Evolutionary conservation across 2,329 filamentous ascomycete species (phyloP).

Genomic region (Zasmidium citrigriseum): DNA sequence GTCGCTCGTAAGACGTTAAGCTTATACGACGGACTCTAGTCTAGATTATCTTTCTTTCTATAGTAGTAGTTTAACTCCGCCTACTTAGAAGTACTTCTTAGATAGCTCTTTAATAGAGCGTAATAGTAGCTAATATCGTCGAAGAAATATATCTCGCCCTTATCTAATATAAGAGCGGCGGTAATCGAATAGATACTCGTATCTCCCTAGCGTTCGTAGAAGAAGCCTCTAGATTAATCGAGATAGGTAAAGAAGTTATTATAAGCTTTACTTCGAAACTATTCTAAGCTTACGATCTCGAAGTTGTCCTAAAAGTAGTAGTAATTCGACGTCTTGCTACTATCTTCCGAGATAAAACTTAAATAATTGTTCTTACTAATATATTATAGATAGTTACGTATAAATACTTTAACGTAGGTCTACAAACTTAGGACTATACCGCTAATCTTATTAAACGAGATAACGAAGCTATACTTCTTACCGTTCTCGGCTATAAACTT

Average conservation of each 20-base stretch:
- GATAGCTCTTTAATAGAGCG: conserved; percentile 96
- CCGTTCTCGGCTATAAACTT: conserved; percentile 92
- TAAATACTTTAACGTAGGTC: conserved; percentile 94
- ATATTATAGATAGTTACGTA: conserved; percentile 85
- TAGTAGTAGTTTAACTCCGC: conserved; percentile 89
- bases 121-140: conserved; percentile 99
- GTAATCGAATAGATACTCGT: conserved; percentile 98
- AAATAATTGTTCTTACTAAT: conserved; percentile 82
- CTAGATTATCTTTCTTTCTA: conserved; percentile 95
- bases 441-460: conserved; percentile 94
- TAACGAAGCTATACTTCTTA: conserved; percentile 97
- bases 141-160: conserved; percentile 97
- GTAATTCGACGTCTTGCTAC: conserved; percentile 89
- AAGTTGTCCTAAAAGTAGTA: conserved; percentile 99
- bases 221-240: conserved; percentile 92
- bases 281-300: conserved; percentile 90
- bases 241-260: conserved; percentile 86
- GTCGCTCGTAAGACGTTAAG: not conserved
- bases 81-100: conserved; percentile 81
- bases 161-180: conserved; percentile 80
- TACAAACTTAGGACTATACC: conserved; percentile 96
- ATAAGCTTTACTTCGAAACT: conserved; percentile 88
- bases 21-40: conserved; percentile 65
- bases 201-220: conserved; percentile 98
- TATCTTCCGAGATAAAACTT: conserved; percentile 87